phyloP scores from a whole-genome alignment of 2,329 filamentous ascomycete species.

The Beauveria australis region DNA sequence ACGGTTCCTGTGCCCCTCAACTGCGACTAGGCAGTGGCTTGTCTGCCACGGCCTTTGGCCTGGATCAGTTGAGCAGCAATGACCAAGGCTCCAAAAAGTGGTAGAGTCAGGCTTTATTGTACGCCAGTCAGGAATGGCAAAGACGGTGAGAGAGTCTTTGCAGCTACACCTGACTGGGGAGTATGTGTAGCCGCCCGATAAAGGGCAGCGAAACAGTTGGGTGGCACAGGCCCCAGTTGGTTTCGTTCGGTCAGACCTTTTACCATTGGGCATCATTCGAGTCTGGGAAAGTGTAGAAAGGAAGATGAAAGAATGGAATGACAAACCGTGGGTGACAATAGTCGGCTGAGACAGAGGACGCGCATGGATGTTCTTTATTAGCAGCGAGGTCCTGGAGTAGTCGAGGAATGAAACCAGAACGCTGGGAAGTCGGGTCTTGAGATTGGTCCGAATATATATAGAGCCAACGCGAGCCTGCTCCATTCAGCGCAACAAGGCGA shows the following conservation, averaged over 20 bases:
- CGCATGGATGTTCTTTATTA: background rate
- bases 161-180: background rate
- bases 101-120: conserved; percentile 19
- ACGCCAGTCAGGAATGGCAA: background rate
- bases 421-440: background rate
- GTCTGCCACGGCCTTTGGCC: conserved; percentile 55
- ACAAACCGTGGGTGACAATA: background rate
- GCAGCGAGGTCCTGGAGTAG: background rate
- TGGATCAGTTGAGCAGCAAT: conserved; percentile 34
- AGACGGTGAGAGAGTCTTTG: background rate
- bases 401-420: background rate
- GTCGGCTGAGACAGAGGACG: background rate
- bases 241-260: conserved; percentile 53
- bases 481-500: background rate
- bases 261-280: conserved; percentile 53
- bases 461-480: background rate
- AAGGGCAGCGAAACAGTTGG: conserved; percentile 4
- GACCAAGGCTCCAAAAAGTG: conserved; percentile 46
- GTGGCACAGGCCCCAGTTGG: conserved; percentile 36
- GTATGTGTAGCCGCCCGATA: background rate
- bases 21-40: conserved; percentile 19
- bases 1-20: conserved; percentile 33
- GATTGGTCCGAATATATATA: background rate
- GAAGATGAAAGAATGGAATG: background rate
- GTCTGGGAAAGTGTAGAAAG: background rate